Evolutionary conservation across 176 grass and related monocot species (phyloP).

Genomic region (Chloris gayana): DNA sequence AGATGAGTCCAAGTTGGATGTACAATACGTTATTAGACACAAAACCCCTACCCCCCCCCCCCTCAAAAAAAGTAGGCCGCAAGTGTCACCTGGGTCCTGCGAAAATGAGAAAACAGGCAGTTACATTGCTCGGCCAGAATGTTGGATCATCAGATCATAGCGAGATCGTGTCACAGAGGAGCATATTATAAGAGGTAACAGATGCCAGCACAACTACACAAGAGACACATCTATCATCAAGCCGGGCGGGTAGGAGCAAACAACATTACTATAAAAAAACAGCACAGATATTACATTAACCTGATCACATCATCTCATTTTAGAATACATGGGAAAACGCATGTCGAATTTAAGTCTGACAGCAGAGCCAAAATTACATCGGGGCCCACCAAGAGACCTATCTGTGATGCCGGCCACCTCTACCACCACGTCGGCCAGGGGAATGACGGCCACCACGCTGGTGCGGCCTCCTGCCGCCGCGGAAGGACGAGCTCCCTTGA

Average conservation of each 20-base stretch:
- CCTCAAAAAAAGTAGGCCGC: not conserved
- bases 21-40: not conserved
- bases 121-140: not conserved
- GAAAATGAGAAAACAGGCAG: not conserved
- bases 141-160: not conserved
- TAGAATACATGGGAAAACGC: not conserved
- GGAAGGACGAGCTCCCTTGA: constrained; percentile 55
- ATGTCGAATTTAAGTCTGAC: not conserved
- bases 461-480: constrained; percentile 44
- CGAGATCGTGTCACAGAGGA: not conserved
- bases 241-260: not conserved
- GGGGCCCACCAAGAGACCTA: not conserved
- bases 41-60: not conserved
- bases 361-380: constrained; percentile 25
- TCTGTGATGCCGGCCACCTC: constrained; percentile 37
- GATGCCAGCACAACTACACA: not conserved
- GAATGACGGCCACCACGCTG: constrained; percentile 57
- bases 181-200: not conserved
- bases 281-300: not conserved
- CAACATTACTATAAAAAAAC: not conserved
- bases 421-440: constrained; percentile 49
- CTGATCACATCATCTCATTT: not conserved
- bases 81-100: not conserved
- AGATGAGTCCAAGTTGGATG: not conserved
- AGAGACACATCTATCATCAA: not conserved